Base-by-base conservation (phyloP, 495 filamentous ascomycete species). In the Letharia columbiana region DNA sequence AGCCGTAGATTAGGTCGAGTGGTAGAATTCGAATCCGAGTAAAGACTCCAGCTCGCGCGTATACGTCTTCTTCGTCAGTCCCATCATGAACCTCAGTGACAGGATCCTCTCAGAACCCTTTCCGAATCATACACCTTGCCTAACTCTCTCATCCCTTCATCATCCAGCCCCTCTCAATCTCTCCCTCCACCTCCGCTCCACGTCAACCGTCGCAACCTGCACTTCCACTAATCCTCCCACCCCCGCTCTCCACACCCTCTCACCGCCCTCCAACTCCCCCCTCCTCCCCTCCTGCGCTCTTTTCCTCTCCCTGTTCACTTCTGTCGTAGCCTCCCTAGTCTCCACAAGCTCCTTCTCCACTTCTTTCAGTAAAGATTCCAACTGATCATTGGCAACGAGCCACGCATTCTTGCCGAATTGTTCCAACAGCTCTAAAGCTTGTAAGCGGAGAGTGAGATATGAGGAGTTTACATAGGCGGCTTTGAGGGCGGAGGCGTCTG, bases 341-440 rank as follows among this genome's bases (percentile, higher is more conserved):
- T 78, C 83, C 23, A 83, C 87, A 69, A 98, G 78, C 68, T 96
- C 91, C 67, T 80, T 81, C 81, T 97, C 93, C n/a, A 95, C 68
- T 5, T 71, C 76, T 20, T 82, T 79, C 61, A 97, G 77, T 39
- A 91, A 81, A 52, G 83, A 84, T 74, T 96, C 92, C 37, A 91
- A 68, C 65, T 91, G 84, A 66, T 83, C 81, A 76, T 98, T 98
- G 10, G 85, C 87, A 15, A 96, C 81, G 63, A 98, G 78, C 92
- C 93, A 97, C 18, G 62, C 66, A 31, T 70, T 69, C 40, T 62
- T 62, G 12, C 69, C 71, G 28, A 57, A 69, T 12, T n/a, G 31
- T 17, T 71, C 67, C 9, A 72, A 42, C 2, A 72, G 40, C 23
- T 45, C 66, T 10, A 72, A 58, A 15, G 65, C 33, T 35, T 69